Evolutionary conservation across 2,329 filamentous ascomycete genomes (phyloP), one percentile per base, ranked within the genome.

Genomic region (Clonostachys sp.): DNA sequence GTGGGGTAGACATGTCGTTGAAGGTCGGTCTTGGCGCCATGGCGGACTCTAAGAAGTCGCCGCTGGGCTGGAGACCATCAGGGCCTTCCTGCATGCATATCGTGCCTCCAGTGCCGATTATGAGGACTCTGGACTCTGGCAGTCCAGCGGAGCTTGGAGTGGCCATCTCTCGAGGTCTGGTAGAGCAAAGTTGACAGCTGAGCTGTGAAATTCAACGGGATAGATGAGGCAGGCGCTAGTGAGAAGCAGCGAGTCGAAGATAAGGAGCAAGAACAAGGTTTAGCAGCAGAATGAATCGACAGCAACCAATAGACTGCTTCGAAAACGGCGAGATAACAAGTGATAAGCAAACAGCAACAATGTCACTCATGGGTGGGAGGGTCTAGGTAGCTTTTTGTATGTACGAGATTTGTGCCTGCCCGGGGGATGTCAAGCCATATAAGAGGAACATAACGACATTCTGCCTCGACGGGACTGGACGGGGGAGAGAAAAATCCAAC

Each of bases 21-120:
- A 96, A 96, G 1, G 86, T 87, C 3, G 89, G 88, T 34, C 89
- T 78, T 9, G 87, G 87, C 5, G 87, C 86, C 74, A 96, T 86
- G 57, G 89, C 90, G 55, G 83, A 83, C 57, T 94, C 81, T 41
- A 95, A 74, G 62, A 96, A 96, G 5, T 87, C 86, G 57, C 81
- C 74, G 48, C 88, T 87, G 6, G 91, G 91, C 35, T 94, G 77
- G 46, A 95, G 81, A 2, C 91, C 91, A 55, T 90, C 81, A 9
- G 80, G 78, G 10, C 89, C 90, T 47, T 84, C 85, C 61, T 86
- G 83, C 91, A 96, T 96, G 70, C 90, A 96, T 59, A 96, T 96
- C 7, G 87, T 91, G 41, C 87, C 87, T 50, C 89, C 91, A 12
- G 91, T 96, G 73, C 95, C 92, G 66, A 96, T 89, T 59, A 96